phyloP scores from a whole-genome alignment of 2,329 filamentous ascomycete genomes.

The Chaetomiaceae sp. region DNA sequence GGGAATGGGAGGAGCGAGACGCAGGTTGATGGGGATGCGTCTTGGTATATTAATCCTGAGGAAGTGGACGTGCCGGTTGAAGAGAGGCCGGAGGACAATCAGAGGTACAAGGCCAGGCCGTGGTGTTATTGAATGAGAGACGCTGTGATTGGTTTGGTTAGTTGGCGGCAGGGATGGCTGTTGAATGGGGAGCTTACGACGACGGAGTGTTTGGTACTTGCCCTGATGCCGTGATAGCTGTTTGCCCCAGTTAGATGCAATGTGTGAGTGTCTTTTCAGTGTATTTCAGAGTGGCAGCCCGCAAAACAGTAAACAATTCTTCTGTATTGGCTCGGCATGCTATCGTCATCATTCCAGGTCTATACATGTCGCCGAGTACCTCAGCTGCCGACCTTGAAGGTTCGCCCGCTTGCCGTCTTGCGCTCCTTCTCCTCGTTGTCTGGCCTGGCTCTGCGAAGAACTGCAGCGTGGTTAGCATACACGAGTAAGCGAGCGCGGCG shows the following conservation, averaged over 20 bases:
- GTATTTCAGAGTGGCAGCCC: too few relatives aligned
- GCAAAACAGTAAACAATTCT: background rate
- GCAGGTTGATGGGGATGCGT: slow-evolving; percentile 34
- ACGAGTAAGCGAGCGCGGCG: background rate
- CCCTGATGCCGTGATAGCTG: too few relatives aligned
- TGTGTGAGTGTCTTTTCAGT: too few relatives aligned
- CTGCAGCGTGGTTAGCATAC: slow-evolving; percentile 41
- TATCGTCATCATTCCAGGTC: slow-evolving; percentile 6
- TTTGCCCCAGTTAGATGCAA: too few relatives aligned
- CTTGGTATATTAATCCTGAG: slow-evolving; percentile 38
- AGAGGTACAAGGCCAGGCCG: slow-evolving; percentile 31
- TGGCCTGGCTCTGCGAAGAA: slow-evolving; percentile 90
- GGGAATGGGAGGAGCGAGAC: slow-evolving; percentile 40
- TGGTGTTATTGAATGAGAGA: slow-evolving; percentile 32
- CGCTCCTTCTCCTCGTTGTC: slow-evolving; percentile 96
- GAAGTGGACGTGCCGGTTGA: slow-evolving; percentile 35
- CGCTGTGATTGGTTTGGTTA: too few relatives aligned
- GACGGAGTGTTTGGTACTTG: too few relatives aligned
- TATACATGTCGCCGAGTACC: background rate
- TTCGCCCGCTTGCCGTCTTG: slow-evolving; percentile 95
- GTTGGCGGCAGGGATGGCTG: too few relatives aligned
- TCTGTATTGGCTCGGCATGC: slow-evolving; percentile 31
- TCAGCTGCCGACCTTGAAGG: slow-evolving; percentile 57
- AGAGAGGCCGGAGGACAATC: slow-evolving; percentile 35
- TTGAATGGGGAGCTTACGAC: too few relatives aligned